These are phyloP conservation scores for Termitomyces sp. DNA, from an alignment of 768 basidiomycete species.

Conservation along the genomic window DNA sequence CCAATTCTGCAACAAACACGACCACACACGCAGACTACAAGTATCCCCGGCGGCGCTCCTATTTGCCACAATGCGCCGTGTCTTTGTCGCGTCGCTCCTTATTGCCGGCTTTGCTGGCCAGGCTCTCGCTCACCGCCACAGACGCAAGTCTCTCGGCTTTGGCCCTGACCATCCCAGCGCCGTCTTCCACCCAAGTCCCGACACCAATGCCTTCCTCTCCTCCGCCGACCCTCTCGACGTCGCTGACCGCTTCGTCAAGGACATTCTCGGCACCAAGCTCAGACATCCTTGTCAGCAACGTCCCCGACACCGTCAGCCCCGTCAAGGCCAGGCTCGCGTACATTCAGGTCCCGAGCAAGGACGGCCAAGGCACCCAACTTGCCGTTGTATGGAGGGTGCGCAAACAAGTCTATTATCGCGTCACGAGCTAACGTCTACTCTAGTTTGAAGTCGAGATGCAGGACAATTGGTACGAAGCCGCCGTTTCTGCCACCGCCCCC, in stretches of 20 bases:
- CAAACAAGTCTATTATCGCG: not conserved
- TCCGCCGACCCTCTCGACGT: constrained; percentile 50
- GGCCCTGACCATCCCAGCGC: constrained; percentile 77
- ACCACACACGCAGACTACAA: constrained; percentile 12
- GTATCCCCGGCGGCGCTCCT: not conserved
- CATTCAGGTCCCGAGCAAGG: constrained; percentile 68
- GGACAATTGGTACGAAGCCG: constrained; percentile 94
- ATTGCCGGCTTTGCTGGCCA: constrained; percentile 56
- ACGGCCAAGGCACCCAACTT: constrained; percentile 52
- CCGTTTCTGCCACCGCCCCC: constrained; percentile 68
- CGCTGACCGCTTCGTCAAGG: constrained; percentile 54
- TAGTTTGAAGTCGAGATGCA: constrained; percentile 90
- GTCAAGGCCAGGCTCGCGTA: constrained; percentile 80
- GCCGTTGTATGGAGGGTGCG: constrained; percentile 78
- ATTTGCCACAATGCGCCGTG: constrained; percentile 46
- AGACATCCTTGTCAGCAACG: constrained; percentile 45
- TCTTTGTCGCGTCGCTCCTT: constrained; percentile 56
- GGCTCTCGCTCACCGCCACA: constrained; percentile 26
- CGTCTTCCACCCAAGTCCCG: constrained; percentile 48
- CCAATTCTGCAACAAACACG: constrained; percentile 7
- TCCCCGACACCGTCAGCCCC: constrained; percentile 73
- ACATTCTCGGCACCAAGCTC: constrained; percentile 21
- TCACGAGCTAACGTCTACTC: not conserved
- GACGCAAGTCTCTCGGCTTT: constrained; percentile 86
- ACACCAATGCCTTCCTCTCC: constrained; percentile 31